These are phyloP conservation scores for Rhizopogon roseolus DNA, from an alignment of 768 basidiomycete genomes.

Conservation along the genomic window DNA sequence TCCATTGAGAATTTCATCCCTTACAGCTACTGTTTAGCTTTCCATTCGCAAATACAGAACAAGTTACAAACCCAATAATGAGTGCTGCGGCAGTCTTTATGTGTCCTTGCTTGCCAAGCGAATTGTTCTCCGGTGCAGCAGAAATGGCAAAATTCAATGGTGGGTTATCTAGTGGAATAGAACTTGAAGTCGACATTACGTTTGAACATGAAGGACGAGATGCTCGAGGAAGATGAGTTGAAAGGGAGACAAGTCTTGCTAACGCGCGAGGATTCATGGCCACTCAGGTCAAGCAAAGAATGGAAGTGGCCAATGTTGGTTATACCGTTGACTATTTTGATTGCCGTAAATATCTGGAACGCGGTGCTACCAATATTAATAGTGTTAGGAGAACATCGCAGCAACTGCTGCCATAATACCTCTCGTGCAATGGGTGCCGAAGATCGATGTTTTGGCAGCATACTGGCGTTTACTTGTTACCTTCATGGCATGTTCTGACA, in stretches of 20 bases:
- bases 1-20: constrained; percentile 91
- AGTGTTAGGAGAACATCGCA: too few species aligned
- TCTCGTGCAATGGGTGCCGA: too few species aligned
- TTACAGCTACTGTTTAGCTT: constrained; percentile 18
- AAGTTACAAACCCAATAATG: constrained; percentile 59
- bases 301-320: neutral
- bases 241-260: constrained; percentile 10
- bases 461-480: too few species aligned
- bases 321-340: neutral
- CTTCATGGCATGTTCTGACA: too few species aligned
- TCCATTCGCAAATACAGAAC: neutral
- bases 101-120: constrained; percentile 61
- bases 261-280: constrained; percentile 10
- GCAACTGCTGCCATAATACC: too few species aligned
- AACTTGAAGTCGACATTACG: constrained; percentile 5
- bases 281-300: neutral
- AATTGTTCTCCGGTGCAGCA: constrained; percentile 52
- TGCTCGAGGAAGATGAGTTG: constrained; percentile 6
- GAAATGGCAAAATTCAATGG: constrained; percentile 42
- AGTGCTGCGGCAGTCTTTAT: constrained; percentile 74
- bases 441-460: too few species aligned
- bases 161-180: neutral
- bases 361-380: neutral
- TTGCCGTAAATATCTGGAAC: too few species aligned
- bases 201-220: neutral